Evolutionary conservation across 306 rosid genomes (phyloP).

Genomic region (Glycine soja): DNA sequence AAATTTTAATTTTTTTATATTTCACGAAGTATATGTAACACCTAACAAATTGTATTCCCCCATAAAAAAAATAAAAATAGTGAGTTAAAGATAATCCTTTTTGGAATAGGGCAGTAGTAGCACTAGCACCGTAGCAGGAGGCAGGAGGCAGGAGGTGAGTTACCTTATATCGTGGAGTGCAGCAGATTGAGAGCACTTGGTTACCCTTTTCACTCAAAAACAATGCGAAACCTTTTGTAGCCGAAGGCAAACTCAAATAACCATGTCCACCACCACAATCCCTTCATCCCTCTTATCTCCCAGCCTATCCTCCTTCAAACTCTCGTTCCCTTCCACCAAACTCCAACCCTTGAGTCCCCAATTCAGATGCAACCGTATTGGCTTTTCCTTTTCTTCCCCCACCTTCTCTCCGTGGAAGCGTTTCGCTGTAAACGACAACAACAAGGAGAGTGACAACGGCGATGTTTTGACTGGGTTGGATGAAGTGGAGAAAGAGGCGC

Average conservation of each 20-base stretch:
- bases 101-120: too few relatives aligned
- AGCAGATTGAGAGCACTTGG: too few relatives aligned
- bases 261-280: slow-evolving; percentile 63
- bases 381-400: slow-evolving; percentile 41
- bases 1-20: too few relatives aligned
- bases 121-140: too few relatives aligned
- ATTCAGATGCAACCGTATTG: slow-evolving; percentile 32
- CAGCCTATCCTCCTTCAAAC: slow-evolving; percentile 37
- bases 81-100: too few relatives aligned
- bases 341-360: slow-evolving; percentile 21
- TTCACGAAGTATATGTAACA: too few relatives aligned
- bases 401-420: slow-evolving; percentile 50
- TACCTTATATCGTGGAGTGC: too few relatives aligned
- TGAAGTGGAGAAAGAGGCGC: slow-evolving; percentile 65
- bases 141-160: too few relatives aligned
- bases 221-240: too few relatives aligned
- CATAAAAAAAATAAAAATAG: too few relatives aligned
- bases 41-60: too few relatives aligned
- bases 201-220: too few relatives aligned
- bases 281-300: slow-evolving; percentile 48
- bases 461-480: slow-evolving; percentile 43
- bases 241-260: not conserved
- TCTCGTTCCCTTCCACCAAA: slow-evolving; percentile 47
- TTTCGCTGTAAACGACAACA: slow-evolving; percentile 41
- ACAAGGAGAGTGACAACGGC: not conserved